Evolutionary conservation across 108 stramenopile genomes (phyloP), one percentile per base, ranked within the genome.

Genomic region (Cyclotella atomus): DNA sequence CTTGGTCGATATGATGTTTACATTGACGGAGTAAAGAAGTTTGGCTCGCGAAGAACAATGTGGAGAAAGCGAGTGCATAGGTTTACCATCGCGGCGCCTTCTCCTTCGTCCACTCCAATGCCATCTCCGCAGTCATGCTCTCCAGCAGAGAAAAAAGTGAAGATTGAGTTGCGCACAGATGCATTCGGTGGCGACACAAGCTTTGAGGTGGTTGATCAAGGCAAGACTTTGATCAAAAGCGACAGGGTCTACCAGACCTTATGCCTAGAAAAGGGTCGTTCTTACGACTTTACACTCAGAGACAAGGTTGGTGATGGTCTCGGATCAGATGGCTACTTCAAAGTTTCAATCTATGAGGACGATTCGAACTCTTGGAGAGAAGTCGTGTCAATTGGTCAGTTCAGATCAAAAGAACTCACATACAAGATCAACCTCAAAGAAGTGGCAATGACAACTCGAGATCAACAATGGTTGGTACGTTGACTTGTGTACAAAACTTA

Each of bases 141-240:
- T 30, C 65, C 63, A 24, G 47, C 55, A 3, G 54, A 65, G 27
- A 52, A 55, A 17, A 64, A 73, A 1, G 63, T 73, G 2, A 64
- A 73, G 25, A 41, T 73, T 0, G 63, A 55, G 35, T 56, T 73
- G 38, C 36, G 29, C 28, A 65, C 72, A 2, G 72, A 73, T n/a
- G n/a, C n/a, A n/a, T n/a, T n/a, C n/a, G n/a, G n/a, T n/a, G n/a
- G n/a, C n/a, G n/a, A n/a, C n/a, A n/a, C 52, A 64, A 56, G 17
- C 46, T 38, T 33, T 62, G 72, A 0, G 41, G 17, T 4, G 72
- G 65, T 32, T 65, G 63, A 1, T 30, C 72, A 17, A 65, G 72
- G 72, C 38, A 57, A 44, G 14, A 15, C 29, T 3, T 38, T 73
- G 20, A 12, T 43, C 53, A 21, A 28, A 32, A 65, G 64, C 53